Conservation (phyloP, 495 filamentous ascomycete species). For the Lasiosphaeris hirsuta region DNA sequence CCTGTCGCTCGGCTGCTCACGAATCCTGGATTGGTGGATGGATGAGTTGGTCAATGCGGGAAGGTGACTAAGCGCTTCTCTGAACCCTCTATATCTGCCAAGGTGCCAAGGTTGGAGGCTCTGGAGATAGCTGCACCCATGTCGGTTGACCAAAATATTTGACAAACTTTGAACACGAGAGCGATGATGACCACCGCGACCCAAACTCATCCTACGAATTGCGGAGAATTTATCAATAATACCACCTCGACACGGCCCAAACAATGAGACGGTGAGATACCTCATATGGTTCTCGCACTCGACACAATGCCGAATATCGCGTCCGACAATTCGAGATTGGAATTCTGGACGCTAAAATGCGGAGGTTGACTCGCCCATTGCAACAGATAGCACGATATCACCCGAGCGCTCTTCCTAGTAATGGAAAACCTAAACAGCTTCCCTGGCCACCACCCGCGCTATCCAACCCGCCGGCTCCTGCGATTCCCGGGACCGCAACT, state of each 20-base stretch:
- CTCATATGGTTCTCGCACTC: neutral
- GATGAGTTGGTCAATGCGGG: conserved; percentile 1
- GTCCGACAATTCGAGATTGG: no score
- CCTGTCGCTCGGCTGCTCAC: conserved; percentile 5
- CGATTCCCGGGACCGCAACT: no score
- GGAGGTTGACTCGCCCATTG: no score
- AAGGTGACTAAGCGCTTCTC: conserved; percentile 9
- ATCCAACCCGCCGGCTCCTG: no score
- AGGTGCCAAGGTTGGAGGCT: neutral
- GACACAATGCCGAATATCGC: neutral
- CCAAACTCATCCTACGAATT: neutral
- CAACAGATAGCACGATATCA: no score
- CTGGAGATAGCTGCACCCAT: no score
- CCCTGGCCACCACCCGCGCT: no score
- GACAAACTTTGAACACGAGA: no score
- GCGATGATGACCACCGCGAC: neutral
- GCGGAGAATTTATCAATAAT: neutral
- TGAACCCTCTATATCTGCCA: neutral
- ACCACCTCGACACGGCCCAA: neutral
- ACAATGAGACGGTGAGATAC: neutral
- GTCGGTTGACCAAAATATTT: no score
- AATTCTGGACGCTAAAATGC: no score
- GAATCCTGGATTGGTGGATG: conserved; percentile 7
- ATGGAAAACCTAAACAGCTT: no score
- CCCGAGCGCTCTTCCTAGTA: no score